phyloP scores from a whole-genome alignment of 495 filamentous ascomycete species.

The Penicillium malachiteum region DNA sequence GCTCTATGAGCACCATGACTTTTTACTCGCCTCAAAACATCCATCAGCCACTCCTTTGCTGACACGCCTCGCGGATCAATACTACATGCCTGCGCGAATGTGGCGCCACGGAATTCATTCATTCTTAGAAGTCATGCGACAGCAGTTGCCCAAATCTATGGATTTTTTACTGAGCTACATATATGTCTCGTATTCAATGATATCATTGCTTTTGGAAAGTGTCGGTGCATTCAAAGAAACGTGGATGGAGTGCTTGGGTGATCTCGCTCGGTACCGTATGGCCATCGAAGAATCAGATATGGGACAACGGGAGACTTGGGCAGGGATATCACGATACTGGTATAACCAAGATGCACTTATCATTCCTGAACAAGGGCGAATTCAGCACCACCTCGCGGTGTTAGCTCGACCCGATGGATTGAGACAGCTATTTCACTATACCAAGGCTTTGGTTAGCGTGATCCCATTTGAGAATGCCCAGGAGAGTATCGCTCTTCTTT shows the following conservation, averaged over 20 bases:
- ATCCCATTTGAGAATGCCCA: constrained; percentile 59
- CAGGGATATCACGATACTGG: constrained; percentile 73
- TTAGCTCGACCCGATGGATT: constrained; percentile 71
- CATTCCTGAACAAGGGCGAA: constrained; percentile 65
- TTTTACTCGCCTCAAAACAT: constrained; percentile 76
- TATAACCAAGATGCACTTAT: constrained; percentile 76
- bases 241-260: constrained; percentile 89
- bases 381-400: constrained; percentile 86
- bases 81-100: constrained; percentile 80
- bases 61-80: constrained; percentile 60
- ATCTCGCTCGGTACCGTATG: constrained; percentile 73
- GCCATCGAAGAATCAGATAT: constrained; percentile 73
- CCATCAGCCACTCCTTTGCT: constrained; percentile 62
- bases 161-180: constrained; percentile 84
- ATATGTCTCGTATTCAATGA: constrained; percentile 77
- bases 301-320: constrained; percentile 75
- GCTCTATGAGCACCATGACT: constrained; percentile 78
- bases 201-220: constrained; percentile 74
- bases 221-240: constrained; percentile 75
- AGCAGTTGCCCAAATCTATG: constrained; percentile 64
- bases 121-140: constrained; percentile 71
- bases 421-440: constrained; percentile 76
- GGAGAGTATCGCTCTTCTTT: constrained; percentile 69
- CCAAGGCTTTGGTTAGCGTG: constrained; percentile 46
- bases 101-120: constrained; percentile 82